Evolutionary conservation across 192 early-diverging fungal species (phyloP).

Genomic region (Haplosporangium gracile): DNA sequence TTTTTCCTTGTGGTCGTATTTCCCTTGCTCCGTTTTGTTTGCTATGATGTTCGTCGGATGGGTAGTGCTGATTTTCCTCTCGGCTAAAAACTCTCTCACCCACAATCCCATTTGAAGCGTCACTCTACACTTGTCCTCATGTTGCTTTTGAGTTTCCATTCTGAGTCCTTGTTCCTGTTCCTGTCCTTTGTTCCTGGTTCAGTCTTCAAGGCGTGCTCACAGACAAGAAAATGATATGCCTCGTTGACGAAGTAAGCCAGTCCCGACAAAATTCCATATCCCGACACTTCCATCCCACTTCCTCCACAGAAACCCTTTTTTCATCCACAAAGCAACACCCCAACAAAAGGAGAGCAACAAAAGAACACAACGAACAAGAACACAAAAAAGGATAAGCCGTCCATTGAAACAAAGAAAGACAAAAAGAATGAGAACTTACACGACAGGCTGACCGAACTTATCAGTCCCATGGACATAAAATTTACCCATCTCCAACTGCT

Average conservation of each 20-base stretch:
- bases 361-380: neutral
- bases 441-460: slow-evolving; percentile 62
- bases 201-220: too few species aligned
- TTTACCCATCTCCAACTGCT: slow-evolving; percentile 64
- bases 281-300: too few species aligned
- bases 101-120: neutral
- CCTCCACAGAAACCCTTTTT: neutral
- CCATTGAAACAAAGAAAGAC: slow-evolving; percentile 2
- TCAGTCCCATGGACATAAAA: slow-evolving; percentile 66
- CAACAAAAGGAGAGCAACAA: slow-evolving; percentile 12
- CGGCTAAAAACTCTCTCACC: slow-evolving; percentile 20
- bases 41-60: neutral
- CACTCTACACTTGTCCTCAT: neutral
- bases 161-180: neutral
- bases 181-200: too few species aligned
- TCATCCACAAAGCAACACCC: neutral
- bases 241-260: too few species aligned
- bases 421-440: slow-evolving; percentile 53
- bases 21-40: neutral
- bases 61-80: too few species aligned
- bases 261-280: too few species aligned
- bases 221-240: too few species aligned
- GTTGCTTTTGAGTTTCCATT: neutral
- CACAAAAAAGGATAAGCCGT: neutral
- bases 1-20: neutral